These are phyloP conservation scores for Colletotrichum destructivum DNA, from an alignment of 2,329 filamentous ascomycete genomes.

Conservation along the genomic window DNA sequence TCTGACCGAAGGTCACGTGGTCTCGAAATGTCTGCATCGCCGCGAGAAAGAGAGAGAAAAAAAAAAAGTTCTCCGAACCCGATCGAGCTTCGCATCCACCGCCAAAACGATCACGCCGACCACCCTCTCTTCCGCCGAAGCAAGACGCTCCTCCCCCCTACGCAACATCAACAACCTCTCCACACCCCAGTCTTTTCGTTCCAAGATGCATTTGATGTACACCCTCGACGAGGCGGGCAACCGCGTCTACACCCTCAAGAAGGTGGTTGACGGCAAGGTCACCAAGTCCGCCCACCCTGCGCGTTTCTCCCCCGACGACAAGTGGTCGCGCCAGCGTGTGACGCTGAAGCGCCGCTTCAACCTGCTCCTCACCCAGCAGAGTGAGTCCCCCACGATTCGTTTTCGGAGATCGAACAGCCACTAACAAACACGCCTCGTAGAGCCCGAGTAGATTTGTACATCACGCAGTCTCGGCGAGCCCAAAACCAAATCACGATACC, in stretches of 20 bases:
- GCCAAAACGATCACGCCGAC: conserved; percentile 1
- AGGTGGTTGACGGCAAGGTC: conserved; percentile 87
- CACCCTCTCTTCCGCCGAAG: conserved; percentile 7
- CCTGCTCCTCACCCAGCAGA: conserved; percentile 86
- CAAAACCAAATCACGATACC: conserved; percentile 1
- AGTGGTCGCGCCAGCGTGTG: conserved; percentile 96
- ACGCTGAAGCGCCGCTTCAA: conserved; percentile 95
- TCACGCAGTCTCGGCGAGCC: conserved; percentile 5
- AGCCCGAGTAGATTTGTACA: conserved; percentile 16
- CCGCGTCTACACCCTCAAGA: conserved; percentile 95
- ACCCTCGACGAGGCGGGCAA: conserved; percentile 86
- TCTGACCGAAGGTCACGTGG: conserved; percentile 18
- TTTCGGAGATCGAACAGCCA: too few species aligned
- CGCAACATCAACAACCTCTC: background rate
- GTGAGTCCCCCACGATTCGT: conserved; percentile 55
- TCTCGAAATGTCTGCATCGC: conserved; percentile 4
- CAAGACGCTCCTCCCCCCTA: background rate
- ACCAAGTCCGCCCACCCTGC: conserved; percentile 97
- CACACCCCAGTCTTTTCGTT: background rate
- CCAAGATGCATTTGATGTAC: conserved; percentile 68
- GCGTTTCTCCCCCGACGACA: conserved; percentile 97
- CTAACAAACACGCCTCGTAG: conserved; percentile 15
- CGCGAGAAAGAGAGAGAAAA: background rate
- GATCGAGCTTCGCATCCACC: background rate
- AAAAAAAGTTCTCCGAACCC: conserved; percentile 31